These are phyloP conservation scores for Hanseniaspora occidentalis DNA, from an alignment of 805 yeast species.

Conservation along the genomic window DNA sequence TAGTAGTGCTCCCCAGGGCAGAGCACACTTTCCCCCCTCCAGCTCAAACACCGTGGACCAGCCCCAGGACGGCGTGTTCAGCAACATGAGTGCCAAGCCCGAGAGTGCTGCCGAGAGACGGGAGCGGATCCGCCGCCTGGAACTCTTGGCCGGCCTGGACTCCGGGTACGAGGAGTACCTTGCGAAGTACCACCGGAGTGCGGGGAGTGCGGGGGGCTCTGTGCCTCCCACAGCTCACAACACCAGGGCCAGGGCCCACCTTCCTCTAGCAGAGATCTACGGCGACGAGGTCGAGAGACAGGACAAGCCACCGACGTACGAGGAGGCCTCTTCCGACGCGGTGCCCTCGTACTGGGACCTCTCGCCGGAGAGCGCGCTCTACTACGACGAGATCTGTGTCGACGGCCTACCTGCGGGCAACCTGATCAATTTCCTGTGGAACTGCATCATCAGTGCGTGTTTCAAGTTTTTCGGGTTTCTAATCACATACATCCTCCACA, in stretches of 20 bases:
- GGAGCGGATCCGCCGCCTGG: not conserved
- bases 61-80: conserved; percentile 72
- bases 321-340: conserved; percentile 87
- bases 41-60: not conserved
- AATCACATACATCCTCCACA: conserved; percentile 79
- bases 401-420: conserved; percentile 95
- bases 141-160: conserved; percentile 1
- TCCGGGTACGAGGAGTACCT: not conserved
- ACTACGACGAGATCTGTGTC: conserved; percentile 80
- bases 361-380: conserved; percentile 50
- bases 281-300: conserved; percentile 19
- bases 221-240: not conserved
- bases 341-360: conserved; percentile 97
- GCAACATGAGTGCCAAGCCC: conserved; percentile 85
- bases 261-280: conserved; percentile 12
- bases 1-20: not conserved
- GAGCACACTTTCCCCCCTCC: not conserved
- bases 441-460: conserved; percentile 73
- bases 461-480: conserved; percentile 92
- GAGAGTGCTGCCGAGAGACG: conserved; percentile 24
- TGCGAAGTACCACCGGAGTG: not conserved
- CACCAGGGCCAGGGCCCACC: too few species aligned
- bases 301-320: conserved; percentile 76
- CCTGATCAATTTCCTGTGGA: conserved; percentile 82
- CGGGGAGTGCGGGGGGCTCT: not conserved